A percentile compares a stretch with the other conserved stretches of the same genome.
Conservation (phyloP, 352 stramenopile species). For the Globisporangium uncinulatum region DNA sequence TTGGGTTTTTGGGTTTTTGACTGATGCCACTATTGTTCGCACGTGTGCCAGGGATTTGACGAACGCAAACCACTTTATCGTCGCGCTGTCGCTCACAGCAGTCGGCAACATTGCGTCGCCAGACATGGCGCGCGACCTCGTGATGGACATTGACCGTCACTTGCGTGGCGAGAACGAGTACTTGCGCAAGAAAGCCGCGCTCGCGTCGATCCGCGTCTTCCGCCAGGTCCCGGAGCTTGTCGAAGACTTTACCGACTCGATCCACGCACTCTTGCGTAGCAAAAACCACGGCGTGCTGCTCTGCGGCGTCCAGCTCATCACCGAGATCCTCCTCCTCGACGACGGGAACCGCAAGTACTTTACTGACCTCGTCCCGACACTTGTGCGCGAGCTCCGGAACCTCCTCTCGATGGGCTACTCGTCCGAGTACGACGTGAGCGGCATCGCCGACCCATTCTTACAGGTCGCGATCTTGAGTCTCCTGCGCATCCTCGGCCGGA, state of each 20-base stretch:
- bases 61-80: conserved; percentile 93
- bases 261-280: conserved; percentile 91
- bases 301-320: conserved; percentile 96
- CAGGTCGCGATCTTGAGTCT: conserved; percentile 89
- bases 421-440: conserved; percentile 97
- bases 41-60: conserved; percentile 82
- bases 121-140: conserved; percentile 98
- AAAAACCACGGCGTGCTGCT: conserved; percentile 98
- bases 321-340: conserved; percentile 86
- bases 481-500: conserved; percentile 93
- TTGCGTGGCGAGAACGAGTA: conserved; percentile 92
- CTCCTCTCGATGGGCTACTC: conserved; percentile 97
- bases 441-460: conserved; percentile 98
- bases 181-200: conserved; percentile 96
- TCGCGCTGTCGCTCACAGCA: conserved; percentile 94
- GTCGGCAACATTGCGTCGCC: conserved; percentile 95
- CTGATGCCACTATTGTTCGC: not conserved
- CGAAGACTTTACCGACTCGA: conserved; percentile 97
- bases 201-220: conserved; percentile 91
- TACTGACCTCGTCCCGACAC: conserved; percentile 61
- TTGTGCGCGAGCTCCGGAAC: conserved; percentile 91
- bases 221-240: conserved; percentile 97
- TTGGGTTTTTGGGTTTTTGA: not conserved
- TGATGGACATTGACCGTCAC: conserved; percentile 97
- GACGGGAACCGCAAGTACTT: conserved; percentile 73